These are phyloP conservation scores for Aspergillus clavatus DNA, from an alignment of 2,329 filamentous ascomycete species.

Conservation along the genomic window DNA sequence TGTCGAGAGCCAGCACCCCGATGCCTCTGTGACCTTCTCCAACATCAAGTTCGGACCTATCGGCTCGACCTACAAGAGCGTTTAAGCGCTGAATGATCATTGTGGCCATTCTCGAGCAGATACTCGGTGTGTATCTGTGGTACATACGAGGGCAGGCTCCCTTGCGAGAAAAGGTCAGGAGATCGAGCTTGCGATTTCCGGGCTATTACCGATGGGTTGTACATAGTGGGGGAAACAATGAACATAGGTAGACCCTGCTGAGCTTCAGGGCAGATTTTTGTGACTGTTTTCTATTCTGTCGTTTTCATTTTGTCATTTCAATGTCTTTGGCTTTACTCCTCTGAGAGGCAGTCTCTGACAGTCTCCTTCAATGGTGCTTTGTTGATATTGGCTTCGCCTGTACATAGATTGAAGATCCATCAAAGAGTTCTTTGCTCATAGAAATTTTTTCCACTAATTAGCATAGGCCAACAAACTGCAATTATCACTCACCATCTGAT, in stretches of 20 bases:
- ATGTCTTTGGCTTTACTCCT: not conserved
- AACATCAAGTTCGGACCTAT: conserved; percentile 57
- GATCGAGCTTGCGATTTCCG: not conserved
- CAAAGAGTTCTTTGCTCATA: too few species aligned
- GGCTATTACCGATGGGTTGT: too few species aligned
- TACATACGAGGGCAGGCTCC: not conserved
- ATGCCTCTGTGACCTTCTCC: conserved; percentile 52
- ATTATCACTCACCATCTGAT: too few species aligned
- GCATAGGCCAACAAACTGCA: too few species aligned
- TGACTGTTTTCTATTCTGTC: not conserved
- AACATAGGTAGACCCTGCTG: not conserved
- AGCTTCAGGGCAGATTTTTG: not conserved
- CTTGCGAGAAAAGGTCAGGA: not conserved
- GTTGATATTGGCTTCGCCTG: too few species aligned
- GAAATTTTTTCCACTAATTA: too few species aligned
- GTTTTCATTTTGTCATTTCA: not conserved
- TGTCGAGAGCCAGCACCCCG: conserved; percentile 45
- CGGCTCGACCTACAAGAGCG: conserved; percentile 47
- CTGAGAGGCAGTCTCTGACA: not conserved
- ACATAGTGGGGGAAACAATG: not conserved
- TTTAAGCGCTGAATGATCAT: conserved; percentile 1
- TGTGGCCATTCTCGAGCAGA: not conserved
- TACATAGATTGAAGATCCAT: too few species aligned
- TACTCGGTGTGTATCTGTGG: not conserved
- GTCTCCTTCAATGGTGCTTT: not conserved